phyloP scores from a whole-genome alignment of 768 basidiomycete genomes.

The Lactarius hatsudake region DNA sequence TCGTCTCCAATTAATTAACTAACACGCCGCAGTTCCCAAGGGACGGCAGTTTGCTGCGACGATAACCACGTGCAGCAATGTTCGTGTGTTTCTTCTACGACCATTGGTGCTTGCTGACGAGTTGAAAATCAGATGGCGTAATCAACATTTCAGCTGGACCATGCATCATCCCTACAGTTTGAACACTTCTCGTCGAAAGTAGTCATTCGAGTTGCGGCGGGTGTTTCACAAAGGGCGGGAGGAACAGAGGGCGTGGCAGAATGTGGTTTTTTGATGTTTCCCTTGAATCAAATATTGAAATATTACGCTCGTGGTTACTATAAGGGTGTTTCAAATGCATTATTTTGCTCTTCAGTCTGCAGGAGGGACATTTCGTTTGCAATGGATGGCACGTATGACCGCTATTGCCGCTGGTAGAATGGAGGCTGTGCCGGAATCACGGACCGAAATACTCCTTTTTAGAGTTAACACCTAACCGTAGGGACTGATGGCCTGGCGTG shows the following conservation, averaged over 20 bases:
- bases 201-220: background rate
- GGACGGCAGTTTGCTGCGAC: no score
- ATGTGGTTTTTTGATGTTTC: background rate
- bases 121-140: no score
- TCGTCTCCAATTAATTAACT: background rate
- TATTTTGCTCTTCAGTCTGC: no score
- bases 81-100: background rate
- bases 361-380: background rate
- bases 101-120: background rate
- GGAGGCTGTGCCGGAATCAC: background rate
- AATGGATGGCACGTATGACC: background rate
- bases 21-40: background rate
- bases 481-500: no score
- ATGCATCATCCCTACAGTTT: background rate
- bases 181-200: background rate
- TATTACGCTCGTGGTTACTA: no score
- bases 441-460: no score
- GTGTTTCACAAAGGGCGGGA: background rate
- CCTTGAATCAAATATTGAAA: no score
- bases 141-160: no score
- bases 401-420: background rate
- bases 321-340: no score
- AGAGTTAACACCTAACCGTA: no score
- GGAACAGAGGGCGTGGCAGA: background rate
- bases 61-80: fast-evolving